Conservation (phyloP, 495 filamentous ascomycete genomes). For the Pseudomonodictys pantanalensis region DNA sequence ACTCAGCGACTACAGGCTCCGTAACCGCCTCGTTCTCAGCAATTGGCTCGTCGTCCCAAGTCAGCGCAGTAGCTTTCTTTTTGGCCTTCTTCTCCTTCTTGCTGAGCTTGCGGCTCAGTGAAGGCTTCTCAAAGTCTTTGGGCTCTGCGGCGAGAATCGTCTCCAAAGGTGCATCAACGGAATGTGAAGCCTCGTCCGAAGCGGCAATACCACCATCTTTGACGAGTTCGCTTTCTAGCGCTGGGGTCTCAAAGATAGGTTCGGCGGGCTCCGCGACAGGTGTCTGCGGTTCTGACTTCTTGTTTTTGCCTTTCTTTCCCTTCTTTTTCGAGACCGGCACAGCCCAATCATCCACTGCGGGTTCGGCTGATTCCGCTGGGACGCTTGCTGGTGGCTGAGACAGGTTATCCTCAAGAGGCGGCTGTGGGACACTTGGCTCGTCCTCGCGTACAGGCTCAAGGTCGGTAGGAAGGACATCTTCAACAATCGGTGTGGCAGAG, state of each 20-base stretch:
- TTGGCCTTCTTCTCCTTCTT: conserved; percentile 24
- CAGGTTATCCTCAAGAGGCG: background rate
- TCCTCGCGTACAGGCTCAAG: background rate
- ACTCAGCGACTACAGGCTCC: background rate
- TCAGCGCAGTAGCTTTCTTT: conserved; percentile 20
- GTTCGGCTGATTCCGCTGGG: background rate
- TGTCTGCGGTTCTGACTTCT: conserved; percentile 23
- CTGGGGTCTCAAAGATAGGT: background rate
- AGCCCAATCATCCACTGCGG: conserved; percentile 3
- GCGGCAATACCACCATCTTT: too few relatives aligned
- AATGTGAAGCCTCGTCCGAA: too few relatives aligned
- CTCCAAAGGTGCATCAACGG: too few relatives aligned
- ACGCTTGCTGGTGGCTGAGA: background rate
- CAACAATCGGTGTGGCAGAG: conserved; percentile 5
- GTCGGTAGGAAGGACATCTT: background rate
- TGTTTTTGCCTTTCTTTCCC: conserved; percentile 28
- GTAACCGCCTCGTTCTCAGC: background rate
- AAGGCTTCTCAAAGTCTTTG: conserved; percentile 10
- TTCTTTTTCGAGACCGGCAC: conserved; percentile 17
- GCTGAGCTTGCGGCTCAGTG: conserved; percentile 10
- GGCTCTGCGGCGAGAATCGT: background rate
- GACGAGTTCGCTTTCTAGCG: too few relatives aligned
- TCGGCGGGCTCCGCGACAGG: conserved; percentile 1
- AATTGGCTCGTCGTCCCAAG: conserved; percentile 4
- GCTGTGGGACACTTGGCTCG: background rate